These are phyloP conservation scores for Naganishia friedmannii DNA, from an alignment of 768 basidiomycete species.

Conservation along the genomic window DNA sequence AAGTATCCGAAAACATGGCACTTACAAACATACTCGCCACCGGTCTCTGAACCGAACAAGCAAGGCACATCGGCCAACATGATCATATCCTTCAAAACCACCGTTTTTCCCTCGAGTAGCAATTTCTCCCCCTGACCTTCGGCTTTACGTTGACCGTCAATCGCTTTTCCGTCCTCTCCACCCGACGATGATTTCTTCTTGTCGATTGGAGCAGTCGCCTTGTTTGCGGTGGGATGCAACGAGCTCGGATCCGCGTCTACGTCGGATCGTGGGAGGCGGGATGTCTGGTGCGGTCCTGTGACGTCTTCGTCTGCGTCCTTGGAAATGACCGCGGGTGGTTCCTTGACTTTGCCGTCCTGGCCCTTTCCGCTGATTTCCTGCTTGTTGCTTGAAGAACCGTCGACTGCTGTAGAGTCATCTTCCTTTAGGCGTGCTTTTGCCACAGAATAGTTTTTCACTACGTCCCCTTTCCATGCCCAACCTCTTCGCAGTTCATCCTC, in stretches of 20 bases:
- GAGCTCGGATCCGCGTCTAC: constrained; percentile 6
- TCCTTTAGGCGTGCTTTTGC: constrained; percentile 15
- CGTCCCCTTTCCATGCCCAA: constrained; percentile 38
- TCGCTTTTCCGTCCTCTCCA: neutral
- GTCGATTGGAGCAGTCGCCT: constrained; percentile 9
- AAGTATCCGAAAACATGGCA: constrained; percentile 20
- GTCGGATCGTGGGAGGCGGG: constrained; percentile 10
- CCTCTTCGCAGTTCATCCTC: constrained; percentile 37
- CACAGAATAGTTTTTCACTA: constrained; percentile 27
- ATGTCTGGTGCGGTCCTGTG: constrained; percentile 2
- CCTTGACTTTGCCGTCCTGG: neutral
- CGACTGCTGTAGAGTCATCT: constrained; percentile 13
- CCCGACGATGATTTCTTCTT: neutral
- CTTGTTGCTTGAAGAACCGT: constrained; percentile 3
- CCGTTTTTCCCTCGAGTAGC: constrained; percentile 52
- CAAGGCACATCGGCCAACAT: constrained; percentile 55
- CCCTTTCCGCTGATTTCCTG: constrained; percentile 21
- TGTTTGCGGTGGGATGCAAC: constrained; percentile 16
- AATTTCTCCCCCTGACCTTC: constrained; percentile 19
- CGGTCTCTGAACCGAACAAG: constrained; percentile 55
- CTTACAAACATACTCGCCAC: constrained; percentile 49
- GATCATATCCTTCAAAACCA: constrained; percentile 57
- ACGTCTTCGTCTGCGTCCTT: constrained; percentile 7
- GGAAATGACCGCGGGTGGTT: neutral
- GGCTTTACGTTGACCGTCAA: constrained; percentile 14